A percentile compares a stretch with the other conserved stretches of the same genome.
These are phyloP conservation scores for Penicillium paxilli DNA, from an alignment of 495 filamentous ascomycete species.

Conservation along the genomic window DNA sequence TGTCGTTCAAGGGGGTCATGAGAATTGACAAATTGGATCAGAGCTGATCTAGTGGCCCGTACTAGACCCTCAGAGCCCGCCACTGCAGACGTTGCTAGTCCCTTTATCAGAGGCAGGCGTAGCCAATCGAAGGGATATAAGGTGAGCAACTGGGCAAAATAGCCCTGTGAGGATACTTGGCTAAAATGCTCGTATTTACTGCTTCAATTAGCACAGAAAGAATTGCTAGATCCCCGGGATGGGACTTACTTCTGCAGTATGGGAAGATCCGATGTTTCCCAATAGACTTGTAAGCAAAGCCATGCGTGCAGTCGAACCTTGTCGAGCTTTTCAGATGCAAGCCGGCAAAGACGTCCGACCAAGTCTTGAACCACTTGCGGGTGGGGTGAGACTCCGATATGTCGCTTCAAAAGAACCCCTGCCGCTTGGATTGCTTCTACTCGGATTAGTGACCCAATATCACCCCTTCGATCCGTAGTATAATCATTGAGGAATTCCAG, in stretches of 20 bases:
- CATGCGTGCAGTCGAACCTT: constrained; percentile 74
- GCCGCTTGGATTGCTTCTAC: constrained; percentile 72
- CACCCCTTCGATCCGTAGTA: constrained; percentile 79
- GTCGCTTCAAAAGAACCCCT: constrained; percentile 30
- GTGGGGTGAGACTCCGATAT: constrained; percentile 3
- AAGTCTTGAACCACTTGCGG: constrained; percentile 29
- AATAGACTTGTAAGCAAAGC: constrained; percentile 42
- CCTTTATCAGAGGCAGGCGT: constrained; percentile 59
- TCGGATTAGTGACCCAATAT: constrained; percentile 82
- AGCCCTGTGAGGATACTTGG: constrained; percentile 41
- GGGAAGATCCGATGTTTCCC: constrained; percentile 38
- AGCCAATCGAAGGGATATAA: constrained; percentile 39
- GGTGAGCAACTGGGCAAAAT: constrained; percentile 45
- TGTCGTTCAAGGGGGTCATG: constrained; percentile 39
- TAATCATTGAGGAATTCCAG: constrained; percentile 75
- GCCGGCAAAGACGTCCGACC: constrained; percentile 55
- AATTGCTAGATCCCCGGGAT: background rate
- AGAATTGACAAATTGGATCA: constrained; percentile 48
- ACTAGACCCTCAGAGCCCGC: constrained; percentile 82
- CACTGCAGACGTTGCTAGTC: constrained; percentile 79
- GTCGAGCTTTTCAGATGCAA: constrained; percentile 87
- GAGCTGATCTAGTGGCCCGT: constrained; percentile 67
- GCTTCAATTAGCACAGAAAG: constrained; percentile 19
- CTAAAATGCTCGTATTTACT: constrained; percentile 48
- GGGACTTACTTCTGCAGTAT: constrained; percentile 30